Percentiles rank a stretch among this genome's conserved stretches.
Evolutionary conservation across 2,329 filamentous ascomycete genomes (phyloP).

Genomic region (Colletotrichum simmondsii): DNA sequence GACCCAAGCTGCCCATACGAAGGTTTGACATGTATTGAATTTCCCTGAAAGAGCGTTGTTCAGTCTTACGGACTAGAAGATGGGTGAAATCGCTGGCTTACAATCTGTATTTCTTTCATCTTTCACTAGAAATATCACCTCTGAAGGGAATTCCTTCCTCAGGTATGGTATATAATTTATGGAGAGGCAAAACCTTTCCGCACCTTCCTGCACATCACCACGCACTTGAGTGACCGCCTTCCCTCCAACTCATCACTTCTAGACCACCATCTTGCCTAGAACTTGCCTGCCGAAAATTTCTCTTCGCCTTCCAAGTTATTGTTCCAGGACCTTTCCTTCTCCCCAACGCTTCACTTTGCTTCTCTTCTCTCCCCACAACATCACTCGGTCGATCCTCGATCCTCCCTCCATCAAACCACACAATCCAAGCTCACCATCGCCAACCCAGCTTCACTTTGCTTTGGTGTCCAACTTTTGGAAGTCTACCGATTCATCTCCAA

Average conservation of each 20-base stretch:
- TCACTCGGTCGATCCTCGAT: neutral
- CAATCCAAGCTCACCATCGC: neutral
- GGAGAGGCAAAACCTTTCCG: neutral
- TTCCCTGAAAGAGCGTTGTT: no score
- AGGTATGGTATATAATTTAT: neutral
- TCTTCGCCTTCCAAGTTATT: neutral
- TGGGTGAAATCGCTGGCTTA: neutral
- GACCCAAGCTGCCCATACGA: no score
- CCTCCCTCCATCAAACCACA: neutral
- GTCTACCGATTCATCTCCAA: neutral
- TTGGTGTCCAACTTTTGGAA: conserved; percentile 24
- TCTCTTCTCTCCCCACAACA: neutral
- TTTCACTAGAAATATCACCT: neutral
- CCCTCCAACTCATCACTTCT: neutral
- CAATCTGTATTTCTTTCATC: neutral
- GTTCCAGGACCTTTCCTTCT: neutral
- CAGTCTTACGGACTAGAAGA: neutral
- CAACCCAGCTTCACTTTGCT: conserved; percentile 15
- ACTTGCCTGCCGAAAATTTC: neutral
- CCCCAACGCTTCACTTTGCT: neutral
- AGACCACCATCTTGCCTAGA: neutral
- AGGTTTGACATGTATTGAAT: no score
- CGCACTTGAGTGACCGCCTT: neutral
- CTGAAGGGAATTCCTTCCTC: neutral
- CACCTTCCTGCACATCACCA: neutral